A percentile compares a stretch with the other conserved stretches of the same genome.
phyloP scores from a whole-genome alignment of 2,329 filamentous ascomycete species.

The Aureobasidium subglaciale region DNA sequence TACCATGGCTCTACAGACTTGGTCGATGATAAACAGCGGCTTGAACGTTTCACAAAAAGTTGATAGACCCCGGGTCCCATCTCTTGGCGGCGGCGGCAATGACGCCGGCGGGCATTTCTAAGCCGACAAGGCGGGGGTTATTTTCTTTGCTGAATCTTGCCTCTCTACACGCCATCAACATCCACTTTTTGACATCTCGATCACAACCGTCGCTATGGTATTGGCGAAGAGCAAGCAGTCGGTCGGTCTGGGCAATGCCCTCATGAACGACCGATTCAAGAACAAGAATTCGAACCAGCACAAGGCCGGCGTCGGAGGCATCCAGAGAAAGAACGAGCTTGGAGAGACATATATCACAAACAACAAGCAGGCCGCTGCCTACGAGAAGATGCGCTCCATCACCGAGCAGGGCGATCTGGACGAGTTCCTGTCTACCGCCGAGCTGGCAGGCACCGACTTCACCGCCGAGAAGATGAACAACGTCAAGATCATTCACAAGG shows the following conservation, averaged over 20 bases:
- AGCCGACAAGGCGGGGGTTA: not conserved
- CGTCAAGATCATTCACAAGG: conserved; percentile 95
- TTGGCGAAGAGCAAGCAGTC: conserved; percentile 90
- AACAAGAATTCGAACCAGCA: conserved; percentile 80
- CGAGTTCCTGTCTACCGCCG: conserved; percentile 91
- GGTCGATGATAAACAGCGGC: not conserved
- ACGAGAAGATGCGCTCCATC: conserved; percentile 99
- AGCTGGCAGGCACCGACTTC: conserved; percentile 96
- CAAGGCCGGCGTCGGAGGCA: conserved; percentile 61
- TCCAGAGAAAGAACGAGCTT: conserved; percentile 26
- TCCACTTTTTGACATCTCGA: not conserved
- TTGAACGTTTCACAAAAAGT: not conserved
- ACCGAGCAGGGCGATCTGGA: conserved; percentile 95
- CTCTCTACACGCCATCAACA: not conserved
- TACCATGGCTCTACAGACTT: conserved; percentile 11
- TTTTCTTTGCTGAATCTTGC: conserved; percentile 12
- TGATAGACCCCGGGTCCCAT: not conserved
- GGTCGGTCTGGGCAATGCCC: conserved; percentile 88
- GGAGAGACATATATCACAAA: conserved; percentile 73
- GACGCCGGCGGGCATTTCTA: conserved; percentile 1
- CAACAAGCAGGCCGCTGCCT: conserved; percentile 80
- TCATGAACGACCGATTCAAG: conserved; percentile 99
- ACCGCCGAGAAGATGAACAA: conserved; percentile 99
- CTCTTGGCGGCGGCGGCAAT: not conserved
- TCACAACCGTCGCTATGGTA: conserved; percentile 46